These are phyloP conservation scores for Aspergillus neotritici DNA, from an alignment of 2,329 filamentous ascomycete genomes.

Conservation along the genomic window DNA sequence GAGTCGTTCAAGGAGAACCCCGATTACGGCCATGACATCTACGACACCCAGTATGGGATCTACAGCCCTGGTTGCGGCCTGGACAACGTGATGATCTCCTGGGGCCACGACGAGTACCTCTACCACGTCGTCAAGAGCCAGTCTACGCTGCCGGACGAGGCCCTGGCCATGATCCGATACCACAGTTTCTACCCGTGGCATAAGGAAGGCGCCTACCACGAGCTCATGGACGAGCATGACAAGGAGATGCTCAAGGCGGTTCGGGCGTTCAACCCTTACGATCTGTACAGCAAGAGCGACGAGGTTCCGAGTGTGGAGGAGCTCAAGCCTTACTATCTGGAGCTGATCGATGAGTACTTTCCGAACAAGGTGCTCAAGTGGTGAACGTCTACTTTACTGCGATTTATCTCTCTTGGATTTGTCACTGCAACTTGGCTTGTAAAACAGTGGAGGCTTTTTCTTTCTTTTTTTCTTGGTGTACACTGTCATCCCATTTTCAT, in stretches of 20 bases:
- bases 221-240: constrained; percentile 81
- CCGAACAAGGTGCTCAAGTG: constrained; percentile 63
- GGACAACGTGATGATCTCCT: constrained; percentile 82
- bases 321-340: constrained; percentile 53
- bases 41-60: constrained; percentile 71
- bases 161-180: constrained; percentile 86
- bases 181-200: constrained; percentile 95
- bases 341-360: constrained; percentile 70
- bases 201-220: constrained; percentile 68
- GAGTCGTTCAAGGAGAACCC: constrained; percentile 70
- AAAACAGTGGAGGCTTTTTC: too few species aligned
- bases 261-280: constrained; percentile 83
- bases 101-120: constrained; percentile 56
- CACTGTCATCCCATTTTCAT: too few species aligned
- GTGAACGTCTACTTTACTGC: constrained; percentile 40
- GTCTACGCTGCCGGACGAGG: constrained; percentile 70
- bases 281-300: constrained; percentile 87
- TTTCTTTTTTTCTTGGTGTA: too few species aligned
- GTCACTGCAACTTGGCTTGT: not conserved
- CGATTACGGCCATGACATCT: constrained; percentile 64
- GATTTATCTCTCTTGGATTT: too few species aligned
- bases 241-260: constrained; percentile 74
- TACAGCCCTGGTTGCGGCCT: constrained; percentile 74
- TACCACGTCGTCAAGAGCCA: constrained; percentile 85
- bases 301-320: constrained; percentile 69